Percentiles rank a stretch among this genome's conserved stretches.
phyloP scores from a whole-genome alignment of 116 monocot genomes.

The Zostera marina region DNA sequence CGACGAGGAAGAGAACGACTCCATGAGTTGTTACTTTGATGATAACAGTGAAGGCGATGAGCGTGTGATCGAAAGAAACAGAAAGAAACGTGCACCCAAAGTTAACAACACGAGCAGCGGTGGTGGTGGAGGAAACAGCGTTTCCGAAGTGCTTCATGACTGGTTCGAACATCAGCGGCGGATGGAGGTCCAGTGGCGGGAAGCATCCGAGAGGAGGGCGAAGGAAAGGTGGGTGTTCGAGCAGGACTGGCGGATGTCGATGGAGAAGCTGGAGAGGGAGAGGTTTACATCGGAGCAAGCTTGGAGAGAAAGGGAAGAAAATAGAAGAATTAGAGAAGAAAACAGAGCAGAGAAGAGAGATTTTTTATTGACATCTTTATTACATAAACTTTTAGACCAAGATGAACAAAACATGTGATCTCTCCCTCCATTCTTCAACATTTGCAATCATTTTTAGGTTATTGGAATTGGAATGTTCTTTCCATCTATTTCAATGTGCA shows the following conservation, averaged over 20 bases:
- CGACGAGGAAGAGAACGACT: slow-evolving; percentile 53
- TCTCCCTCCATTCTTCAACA: too few species aligned
- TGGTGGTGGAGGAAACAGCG: slow-evolving; percentile 2
- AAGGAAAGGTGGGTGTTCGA: slow-evolving; percentile 47
- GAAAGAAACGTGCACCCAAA: slow-evolving; percentile 27
- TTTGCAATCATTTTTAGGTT: too few species aligned
- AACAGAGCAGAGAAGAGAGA: slow-evolving; percentile 82
- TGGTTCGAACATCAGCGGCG: slow-evolving; percentile 77
- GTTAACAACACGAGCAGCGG: neutral
- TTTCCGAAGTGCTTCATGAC: slow-evolving; percentile 51
- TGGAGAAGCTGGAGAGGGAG: slow-evolving; percentile 93
- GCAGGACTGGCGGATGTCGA: slow-evolving; percentile 78
- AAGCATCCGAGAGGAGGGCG: slow-evolving; percentile 57
- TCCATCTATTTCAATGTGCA: too few species aligned
- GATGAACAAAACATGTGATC: neutral
- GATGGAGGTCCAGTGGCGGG: slow-evolving; percentile 66
- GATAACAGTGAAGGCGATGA: slow-evolving; percentile 41
- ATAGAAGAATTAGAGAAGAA: slow-evolving; percentile 83
- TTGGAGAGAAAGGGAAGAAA: slow-evolving; percentile 88
- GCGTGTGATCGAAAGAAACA: slow-evolving; percentile 13
- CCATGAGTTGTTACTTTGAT: slow-evolving; percentile 29
- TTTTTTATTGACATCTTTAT: slow-evolving; percentile 47
- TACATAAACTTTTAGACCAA: slow-evolving; percentile 74
- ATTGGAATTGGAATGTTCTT: too few species aligned
- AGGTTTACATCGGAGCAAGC: slow-evolving; percentile 74